Base-by-base conservation (phyloP, 108 stramenopile species). In the Parietichytrium sp. region DNA sequence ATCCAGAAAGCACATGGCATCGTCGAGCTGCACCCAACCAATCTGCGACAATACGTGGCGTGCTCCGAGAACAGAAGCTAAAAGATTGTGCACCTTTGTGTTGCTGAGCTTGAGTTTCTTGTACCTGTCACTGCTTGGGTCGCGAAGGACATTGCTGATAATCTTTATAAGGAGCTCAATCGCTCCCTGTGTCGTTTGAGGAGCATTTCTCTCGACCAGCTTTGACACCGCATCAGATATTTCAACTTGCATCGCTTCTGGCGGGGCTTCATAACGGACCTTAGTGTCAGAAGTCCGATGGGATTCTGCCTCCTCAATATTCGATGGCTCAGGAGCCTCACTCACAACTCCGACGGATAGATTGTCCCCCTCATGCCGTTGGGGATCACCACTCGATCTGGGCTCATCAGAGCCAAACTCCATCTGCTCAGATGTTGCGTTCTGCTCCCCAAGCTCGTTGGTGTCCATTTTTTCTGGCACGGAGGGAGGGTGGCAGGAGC, bases 181-280 rank as follows among this genome's bases (percentile, higher is more conserved):
- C 12, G 61, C 61, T 10, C 61, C 38, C 6, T 45, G 61, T 0
- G 61, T 42, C 10, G 20, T 23, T 12, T 7, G 10, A 7, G 61
- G 61, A 33, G 36, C 61, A 42, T 72, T 72, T 3, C 61, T 72
- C 20, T 72, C 61, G 20, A 72, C 42, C 36, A 72, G 15, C 20
- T 72, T 33, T 2, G 20, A 16, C 1, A 72, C 61, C 8, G 61
- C 61, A 42, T 1, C 13, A 10, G 13, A 12, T 42, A 72, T 18
- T 50, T 50, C 49, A 16, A 16, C n/a, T 50, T 50, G 49, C 49
- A n/a, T 50, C 18, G 18, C 18, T 0, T 50, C 49, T 18, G 16
- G 18, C n/a, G n/a, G 16, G 49, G 49, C n/a, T 18, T 50, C n/a
- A n/a, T 50, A 0, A 18, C 18, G 18, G 49, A 18, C 49, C 18